Conservation (phyloP, 306 rosid species). For the Acmispon strigosus region DNA sequence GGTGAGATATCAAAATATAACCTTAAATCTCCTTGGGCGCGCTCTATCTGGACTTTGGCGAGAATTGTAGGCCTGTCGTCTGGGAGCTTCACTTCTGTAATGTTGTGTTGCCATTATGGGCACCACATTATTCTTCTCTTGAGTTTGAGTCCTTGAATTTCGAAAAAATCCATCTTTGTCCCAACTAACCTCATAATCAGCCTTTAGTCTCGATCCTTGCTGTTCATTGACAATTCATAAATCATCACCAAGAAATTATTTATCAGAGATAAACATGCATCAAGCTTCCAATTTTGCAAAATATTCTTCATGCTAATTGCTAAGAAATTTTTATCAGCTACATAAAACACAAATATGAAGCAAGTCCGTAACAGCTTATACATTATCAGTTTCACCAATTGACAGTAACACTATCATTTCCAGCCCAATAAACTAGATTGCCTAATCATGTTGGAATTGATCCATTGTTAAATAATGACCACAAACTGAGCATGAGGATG, state of each 20-base stretch:
- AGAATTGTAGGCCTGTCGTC: constrained; percentile 40
- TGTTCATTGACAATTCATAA: constrained; percentile 30
- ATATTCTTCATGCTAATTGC: background rate
- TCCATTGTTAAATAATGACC: background rate
- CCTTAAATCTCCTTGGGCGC: constrained; percentile 83
- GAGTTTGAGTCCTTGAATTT: constrained; percentile 38
- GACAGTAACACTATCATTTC: background rate
- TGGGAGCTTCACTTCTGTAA: constrained; percentile 68
- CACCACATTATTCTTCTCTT: constrained; percentile 29
- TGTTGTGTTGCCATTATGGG: constrained; percentile 29
- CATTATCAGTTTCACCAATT: constrained; percentile 2
- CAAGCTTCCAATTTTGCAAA: constrained; percentile 7
- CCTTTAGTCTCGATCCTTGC: constrained; percentile 79
- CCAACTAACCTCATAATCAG: constrained; percentile 82
- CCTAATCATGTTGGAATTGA: background rate
- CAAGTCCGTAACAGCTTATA: background rate
- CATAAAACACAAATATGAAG: background rate
- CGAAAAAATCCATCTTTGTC: constrained; percentile 62
- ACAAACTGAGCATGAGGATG: background rate
- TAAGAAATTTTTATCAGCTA: background rate
- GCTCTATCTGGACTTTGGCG: constrained; percentile 52
- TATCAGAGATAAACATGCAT: background rate
- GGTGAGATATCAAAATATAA: constrained; percentile 24
- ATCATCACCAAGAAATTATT: background rate
- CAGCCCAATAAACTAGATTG: background rate